Evolutionary conservation across 805 yeast genomes (phyloP).

Genomic region (Teunomyces pallodes): DNA sequence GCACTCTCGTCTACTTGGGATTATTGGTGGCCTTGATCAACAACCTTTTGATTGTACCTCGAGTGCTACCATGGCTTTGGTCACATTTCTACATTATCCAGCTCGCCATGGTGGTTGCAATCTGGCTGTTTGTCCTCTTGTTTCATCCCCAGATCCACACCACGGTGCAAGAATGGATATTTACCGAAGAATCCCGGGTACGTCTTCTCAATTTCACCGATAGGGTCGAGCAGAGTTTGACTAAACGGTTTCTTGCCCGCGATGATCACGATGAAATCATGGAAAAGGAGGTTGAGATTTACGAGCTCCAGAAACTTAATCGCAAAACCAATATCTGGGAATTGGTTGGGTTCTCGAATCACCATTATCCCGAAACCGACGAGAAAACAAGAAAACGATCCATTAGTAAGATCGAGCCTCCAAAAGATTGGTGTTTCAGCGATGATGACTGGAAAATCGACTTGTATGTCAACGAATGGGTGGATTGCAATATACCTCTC

Average conservation of each 20-base stretch:
- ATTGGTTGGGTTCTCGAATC: conserved; percentile 54
- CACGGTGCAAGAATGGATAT: conserved; percentile 42
- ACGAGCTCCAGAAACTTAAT: conserved; percentile 60
- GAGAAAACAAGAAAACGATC: conserved; percentile 9
- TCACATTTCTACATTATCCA: conserved; percentile 11
- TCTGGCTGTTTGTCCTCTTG: conserved; percentile 48
- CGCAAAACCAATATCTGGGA: conserved; percentile 57
- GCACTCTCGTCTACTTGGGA: conserved; percentile 48
- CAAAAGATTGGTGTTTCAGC: conserved; percentile 56
- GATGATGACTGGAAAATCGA: conserved; percentile 63
- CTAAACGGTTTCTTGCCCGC: conserved; percentile 8
- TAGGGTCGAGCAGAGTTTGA: conserved; percentile 41
- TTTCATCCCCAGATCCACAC: conserved; percentile 58
- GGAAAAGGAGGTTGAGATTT: conserved; percentile 55
- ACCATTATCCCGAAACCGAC: conserved; percentile 41
- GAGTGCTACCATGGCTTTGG: conserved; percentile 28
- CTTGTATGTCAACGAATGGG: conserved; percentile 65
- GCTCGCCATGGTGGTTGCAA: conserved; percentile 25
- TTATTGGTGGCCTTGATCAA: conserved; percentile 25
- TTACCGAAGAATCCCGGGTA: conserved; percentile 66
- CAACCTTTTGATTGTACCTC: conserved; percentile 29
- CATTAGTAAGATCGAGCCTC: conserved; percentile 50
- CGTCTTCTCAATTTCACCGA: conserved; percentile 48
- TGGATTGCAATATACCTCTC: conserved; percentile 43
- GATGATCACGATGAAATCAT: conserved; percentile 8